Conservation (phyloP, 805 yeast genomes). For the Metschnikowia henanensis region DNA sequence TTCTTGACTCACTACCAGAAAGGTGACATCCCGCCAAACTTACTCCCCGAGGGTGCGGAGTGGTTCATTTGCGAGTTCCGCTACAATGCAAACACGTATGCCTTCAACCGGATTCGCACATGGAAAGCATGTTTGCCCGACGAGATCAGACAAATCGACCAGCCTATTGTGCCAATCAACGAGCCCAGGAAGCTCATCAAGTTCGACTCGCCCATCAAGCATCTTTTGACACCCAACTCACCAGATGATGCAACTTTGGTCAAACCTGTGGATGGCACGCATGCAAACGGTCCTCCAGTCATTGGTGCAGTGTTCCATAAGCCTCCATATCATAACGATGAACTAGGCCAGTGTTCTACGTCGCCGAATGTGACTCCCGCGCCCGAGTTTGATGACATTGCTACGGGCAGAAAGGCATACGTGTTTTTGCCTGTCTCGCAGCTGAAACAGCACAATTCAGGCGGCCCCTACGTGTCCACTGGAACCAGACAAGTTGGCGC, state of each 20-base stretch:
- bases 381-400: constrained; percentile 40
- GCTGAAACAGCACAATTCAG: constrained; percentile 30
- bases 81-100: constrained; percentile 86
- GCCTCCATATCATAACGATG: constrained; percentile 75
- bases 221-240: constrained; percentile 74
- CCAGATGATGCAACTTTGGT: constrained; percentile 74
- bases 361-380: constrained; percentile 40
- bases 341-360: constrained; percentile 66
- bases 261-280: constrained; percentile 75
- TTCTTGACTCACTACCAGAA: constrained; percentile 93
- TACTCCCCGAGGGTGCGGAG: constrained; percentile 71
- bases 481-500: constrained; percentile 19
- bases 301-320: constrained; percentile 87
- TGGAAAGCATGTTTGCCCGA: constrained; percentile 99
- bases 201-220: constrained; percentile 82
- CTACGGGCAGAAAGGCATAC: constrained; percentile 38
- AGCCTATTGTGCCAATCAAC: constrained; percentile 65
- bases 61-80: constrained; percentile 93
- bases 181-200: constrained; percentile 69
- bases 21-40: constrained; percentile 76
- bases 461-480: constrained; percentile 12
- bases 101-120: constrained; percentile 91
- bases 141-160: constrained; percentile 84
- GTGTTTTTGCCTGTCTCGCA: constrained; percentile 47
- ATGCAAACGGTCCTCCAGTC: constrained; percentile 86